These are phyloP conservation scores for Withania somnifera DNA, from an alignment of 305 asterid species.

Conservation along the genomic window DNA sequence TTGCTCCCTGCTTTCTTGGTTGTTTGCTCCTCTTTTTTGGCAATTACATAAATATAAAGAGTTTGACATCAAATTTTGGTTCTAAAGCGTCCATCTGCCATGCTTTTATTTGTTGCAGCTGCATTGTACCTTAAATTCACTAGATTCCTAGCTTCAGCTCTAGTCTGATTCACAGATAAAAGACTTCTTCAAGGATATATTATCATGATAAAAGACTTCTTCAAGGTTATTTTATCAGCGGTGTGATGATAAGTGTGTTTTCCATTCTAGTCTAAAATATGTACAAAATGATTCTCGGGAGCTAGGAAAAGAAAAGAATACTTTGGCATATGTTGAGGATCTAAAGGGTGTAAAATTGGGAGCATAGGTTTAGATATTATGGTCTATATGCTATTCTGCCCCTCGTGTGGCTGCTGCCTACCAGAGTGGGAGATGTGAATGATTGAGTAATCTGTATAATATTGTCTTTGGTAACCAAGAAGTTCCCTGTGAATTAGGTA, in stretches of 20 bases:
- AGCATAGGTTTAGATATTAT: not conserved
- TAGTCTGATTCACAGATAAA: constrained; percentile 8
- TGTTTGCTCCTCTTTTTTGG: not conserved
- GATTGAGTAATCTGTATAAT: not conserved
- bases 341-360: not conserved
- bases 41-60: constrained; percentile 7
- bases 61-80: constrained; percentile 15
- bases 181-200: too few relatives aligned
- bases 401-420: not conserved
- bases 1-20: not conserved
- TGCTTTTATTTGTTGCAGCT: constrained; percentile 9
- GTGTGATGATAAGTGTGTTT: not conserved
- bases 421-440: not conserved
- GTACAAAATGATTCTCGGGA: not conserved
- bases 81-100: constrained; percentile 9
- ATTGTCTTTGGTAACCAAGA: not conserved
- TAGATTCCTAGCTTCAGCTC: not conserved
- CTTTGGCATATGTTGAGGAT: not conserved
- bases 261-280: not conserved
- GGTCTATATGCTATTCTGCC: not conserved
- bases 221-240: not conserved
- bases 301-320: not conserved
- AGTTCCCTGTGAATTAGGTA: not conserved
- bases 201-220: too few relatives aligned
- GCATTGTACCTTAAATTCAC: constrained; percentile 8